phyloP scores from a whole-genome alignment of 345 rosid species.

The Corchorus olitorius region DNA sequence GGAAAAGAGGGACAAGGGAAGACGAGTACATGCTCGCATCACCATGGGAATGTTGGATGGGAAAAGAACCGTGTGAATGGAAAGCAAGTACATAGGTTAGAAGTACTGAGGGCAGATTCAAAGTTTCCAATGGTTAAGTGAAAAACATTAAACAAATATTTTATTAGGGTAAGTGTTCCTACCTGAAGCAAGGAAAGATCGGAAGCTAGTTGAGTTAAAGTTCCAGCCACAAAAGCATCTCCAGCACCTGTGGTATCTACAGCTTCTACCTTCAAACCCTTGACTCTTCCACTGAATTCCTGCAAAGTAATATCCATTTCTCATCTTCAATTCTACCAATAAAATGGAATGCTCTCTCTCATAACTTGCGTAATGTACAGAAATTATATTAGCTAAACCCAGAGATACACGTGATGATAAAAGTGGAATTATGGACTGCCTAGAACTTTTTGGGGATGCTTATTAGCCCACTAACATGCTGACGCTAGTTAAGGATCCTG shows the following conservation, averaged over 20 bases:
- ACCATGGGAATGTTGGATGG: too few relatives aligned
- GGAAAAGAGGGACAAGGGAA: too few relatives aligned
- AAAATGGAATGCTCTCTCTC: neutral
- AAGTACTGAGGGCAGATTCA: too few relatives aligned
- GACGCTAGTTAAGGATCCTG: neutral
- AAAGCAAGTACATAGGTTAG: too few relatives aligned
- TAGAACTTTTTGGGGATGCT: neutral
- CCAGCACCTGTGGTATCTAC: slow-evolving; percentile 98
- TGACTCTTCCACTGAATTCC: slow-evolving; percentile 83
- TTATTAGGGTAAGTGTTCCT: too few relatives aligned
- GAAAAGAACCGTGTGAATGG: too few relatives aligned
- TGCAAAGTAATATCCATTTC: slow-evolving; percentile 27
- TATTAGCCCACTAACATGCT: neutral
- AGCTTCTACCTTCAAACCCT: slow-evolving; percentile 74
- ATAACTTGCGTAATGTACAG: neutral
- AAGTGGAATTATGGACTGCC: neutral
- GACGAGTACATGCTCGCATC: too few relatives aligned
- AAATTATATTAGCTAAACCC: neutral
- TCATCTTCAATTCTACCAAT: neutral
- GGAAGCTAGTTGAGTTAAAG: slow-evolving; percentile 57
- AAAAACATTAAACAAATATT: too few relatives aligned
- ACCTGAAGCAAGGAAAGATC: slow-evolving; percentile 90
- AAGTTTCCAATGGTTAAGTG: too few relatives aligned
- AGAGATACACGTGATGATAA: neutral
- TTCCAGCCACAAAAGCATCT: slow-evolving; percentile 95